These are phyloP conservation scores for Saccharata proteae DNA, from an alignment of 2,329 filamentous ascomycete species.

Conservation along the genomic window DNA sequence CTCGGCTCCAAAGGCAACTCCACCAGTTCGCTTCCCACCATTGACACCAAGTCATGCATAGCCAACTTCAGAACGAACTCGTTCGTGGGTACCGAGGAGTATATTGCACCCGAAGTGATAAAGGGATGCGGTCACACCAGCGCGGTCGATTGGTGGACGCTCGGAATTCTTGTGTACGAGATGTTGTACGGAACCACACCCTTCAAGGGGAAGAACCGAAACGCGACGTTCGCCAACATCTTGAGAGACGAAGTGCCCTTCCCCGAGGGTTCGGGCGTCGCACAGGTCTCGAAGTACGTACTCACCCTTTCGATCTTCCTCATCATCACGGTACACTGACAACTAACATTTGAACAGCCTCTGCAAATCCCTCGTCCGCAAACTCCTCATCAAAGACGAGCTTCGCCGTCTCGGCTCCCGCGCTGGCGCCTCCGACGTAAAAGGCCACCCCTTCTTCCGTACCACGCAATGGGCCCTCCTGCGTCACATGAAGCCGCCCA, in stretches of 20 bases:
- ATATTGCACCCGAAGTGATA: slow-evolving; percentile 97
- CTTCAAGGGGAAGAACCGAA: slow-evolving; percentile 98
- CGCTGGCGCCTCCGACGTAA: slow-evolving; percentile 93
- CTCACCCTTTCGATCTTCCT: background rate
- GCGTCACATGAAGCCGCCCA: slow-evolving; percentile 94
- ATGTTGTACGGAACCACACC: slow-evolving; percentile 98
- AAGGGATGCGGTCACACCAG: slow-evolving; percentile 97
- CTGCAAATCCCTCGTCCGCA: slow-evolving; percentile 92
- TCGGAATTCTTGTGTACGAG: slow-evolving; percentile 95
- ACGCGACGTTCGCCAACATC: slow-evolving; percentile 96
- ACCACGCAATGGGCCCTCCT: slow-evolving; percentile 94
- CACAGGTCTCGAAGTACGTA: slow-evolving; percentile 83
- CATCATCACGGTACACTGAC: background rate
- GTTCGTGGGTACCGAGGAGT: slow-evolving; percentile 96
- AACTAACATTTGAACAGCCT: slow-evolving; percentile 46
- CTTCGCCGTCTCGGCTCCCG: slow-evolving; percentile 84
- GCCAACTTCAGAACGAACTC: slow-evolving; percentile 97
- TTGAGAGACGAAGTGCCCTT: slow-evolving; percentile 91
- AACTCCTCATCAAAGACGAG: slow-evolving; percentile 96
- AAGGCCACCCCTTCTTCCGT: slow-evolving; percentile 90
- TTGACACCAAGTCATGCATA: slow-evolving; percentile 97
- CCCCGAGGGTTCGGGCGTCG: slow-evolving; percentile 72
- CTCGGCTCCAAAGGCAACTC: slow-evolving; percentile 70
- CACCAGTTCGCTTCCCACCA: slow-evolving; percentile 79
- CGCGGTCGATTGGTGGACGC: slow-evolving; percentile 97